Base-by-base conservation (phyloP, 73 alveolate species). In the Paramecium octaurelia region DNA sequence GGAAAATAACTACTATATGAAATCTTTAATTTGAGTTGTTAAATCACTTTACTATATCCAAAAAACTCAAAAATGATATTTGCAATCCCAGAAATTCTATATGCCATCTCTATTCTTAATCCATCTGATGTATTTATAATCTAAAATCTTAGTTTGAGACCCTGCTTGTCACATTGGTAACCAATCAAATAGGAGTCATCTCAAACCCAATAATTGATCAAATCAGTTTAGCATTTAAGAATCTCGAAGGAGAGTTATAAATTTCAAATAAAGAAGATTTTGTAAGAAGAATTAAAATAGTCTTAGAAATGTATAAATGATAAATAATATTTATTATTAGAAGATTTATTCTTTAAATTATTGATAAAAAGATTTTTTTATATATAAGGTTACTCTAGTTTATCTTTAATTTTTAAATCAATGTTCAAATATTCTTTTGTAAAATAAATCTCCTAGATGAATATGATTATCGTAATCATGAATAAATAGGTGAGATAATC, bases 231-330 rank as follows among this genome's bases (percentile, higher is more conserved):
- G 84, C 84, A 3, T 64, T 27, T 64, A 64, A 34, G 50, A 64
- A 64, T 34, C 46, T 64, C 31, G 9, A 64, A 64, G 84, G 84
- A 24, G 84, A 64, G 4, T 64, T 64, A 20, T 64, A 64, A 34
- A 64, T 34, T 27, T 14, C 50, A 10, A 34, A 34, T 14, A 64
- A 64, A 64, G 84, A 64, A 34, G 84, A 64, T 64, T 64, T 64
- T 64, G 27, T 27, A 23, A 27, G 84, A 31, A 64, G 31, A 64
- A 34, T 64, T 12, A 64, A 64, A 64, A 16, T 27, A 24, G 48
- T 64, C 14, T 64, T 64, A 34, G 84, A 64, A 64, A 64, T 64
- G 84, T 64, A 64, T 64, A 64, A 64, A 64, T 64, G 84, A 64
- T 54, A 54, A 18, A 54, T 16, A 54, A 18, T 18, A 54, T 54